These are phyloP conservation scores for Chaetomium fimeti DNA, from an alignment of 495 filamentous ascomycete genomes.

Conservation along the genomic window DNA sequence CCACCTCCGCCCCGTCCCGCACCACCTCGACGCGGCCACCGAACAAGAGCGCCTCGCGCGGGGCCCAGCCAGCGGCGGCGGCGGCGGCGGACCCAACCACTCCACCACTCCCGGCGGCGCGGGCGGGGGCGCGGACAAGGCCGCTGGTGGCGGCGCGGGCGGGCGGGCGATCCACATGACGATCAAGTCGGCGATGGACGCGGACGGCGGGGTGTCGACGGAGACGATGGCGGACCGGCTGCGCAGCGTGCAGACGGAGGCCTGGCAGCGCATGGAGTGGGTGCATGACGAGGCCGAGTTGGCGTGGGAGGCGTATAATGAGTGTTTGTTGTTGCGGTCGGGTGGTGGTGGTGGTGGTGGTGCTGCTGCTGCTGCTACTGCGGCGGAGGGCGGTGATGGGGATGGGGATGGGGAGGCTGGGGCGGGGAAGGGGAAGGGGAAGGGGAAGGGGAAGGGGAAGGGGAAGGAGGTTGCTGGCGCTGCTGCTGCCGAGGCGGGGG, in stretches of 20 bases:
- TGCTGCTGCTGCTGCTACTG: neutral
- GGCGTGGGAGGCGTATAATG: conserved; percentile 46
- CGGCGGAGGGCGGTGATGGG: conserved; percentile 2
- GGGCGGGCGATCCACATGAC: conserved; percentile 54
- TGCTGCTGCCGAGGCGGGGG: neutral
- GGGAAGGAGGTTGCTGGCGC: neutral
- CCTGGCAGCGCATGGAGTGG: conserved; percentile 46
- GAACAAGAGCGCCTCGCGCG: conserved; percentile 46
- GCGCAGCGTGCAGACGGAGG: conserved; percentile 46
- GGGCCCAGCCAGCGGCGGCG: neutral
- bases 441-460: conserved; percentile 36
- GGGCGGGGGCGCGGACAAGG: neutral
- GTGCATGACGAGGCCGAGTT: conserved; percentile 45
- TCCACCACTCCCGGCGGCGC: conserved; percentile 2
- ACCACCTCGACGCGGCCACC: conserved; percentile 49
- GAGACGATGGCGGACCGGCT: conserved; percentile 52
- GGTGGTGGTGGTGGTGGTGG: conserved; percentile 1
- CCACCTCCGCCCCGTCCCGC: conserved; percentile 46
- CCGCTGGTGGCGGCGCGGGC: neutral
- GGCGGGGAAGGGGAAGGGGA: conserved; percentile 13
- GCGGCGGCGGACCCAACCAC: conserved; percentile 17
- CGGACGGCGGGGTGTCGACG: conserved; percentile 41
- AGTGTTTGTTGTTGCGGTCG: conserved; percentile 38
- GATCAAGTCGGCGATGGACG: conserved; percentile 47
- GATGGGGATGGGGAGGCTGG: conserved; percentile 10